Evolutionary conservation across 208 protist genomes (phyloP), one percentile per base, ranked within the genome.

Genomic region (Blastocrithidia nonstop): DNA sequence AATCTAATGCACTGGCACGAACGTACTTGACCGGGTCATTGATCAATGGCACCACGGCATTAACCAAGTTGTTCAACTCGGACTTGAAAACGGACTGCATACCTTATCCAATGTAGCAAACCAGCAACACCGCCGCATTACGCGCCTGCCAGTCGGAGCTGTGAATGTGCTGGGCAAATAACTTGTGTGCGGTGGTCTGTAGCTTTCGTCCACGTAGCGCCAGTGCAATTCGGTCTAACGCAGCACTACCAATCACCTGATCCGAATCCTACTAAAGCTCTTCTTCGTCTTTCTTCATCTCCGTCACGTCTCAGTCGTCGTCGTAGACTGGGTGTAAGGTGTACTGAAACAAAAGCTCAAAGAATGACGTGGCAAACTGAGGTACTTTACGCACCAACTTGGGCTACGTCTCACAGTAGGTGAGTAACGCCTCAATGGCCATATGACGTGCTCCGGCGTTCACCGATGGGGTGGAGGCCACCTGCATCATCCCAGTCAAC

Each of bases 261-360:
- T 93, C 84, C 22, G 54, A 57, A 35, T 69, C 60, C 4, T 81
- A 69, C 37, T 81, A 72, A 22, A 79, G 50, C 5, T 85, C 64
- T 35, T 75, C 66, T 35, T 73, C 68, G 24, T 93, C 79, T 6
- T 61, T 56, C 29, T 70, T 56, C 37, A 62, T 63, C 24, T 33
- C 32, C 6, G 52, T 71, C 32, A 29, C 54, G 45, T 84, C 84
- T 80, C 84, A 93, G 42, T 86, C 49, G 23, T 66, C 70, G 20
- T 29, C 22, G 24, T 81, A 68, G 6, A 56, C 65, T 29, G 76
- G 73, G 36, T 77, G 69, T 25, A 85, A 49, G 23, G 66, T 79
- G 61, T 89, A 88, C 54, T 89, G 53, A 54, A 88, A 89, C n/a
- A 88, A 64, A 24, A 93, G 51, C 42, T 80, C 53, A 19, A 93